These are phyloP conservation scores for Colletotrichum tanaceti DNA, from an alignment of 2,329 filamentous ascomycete species.

Conservation along the genomic window DNA sequence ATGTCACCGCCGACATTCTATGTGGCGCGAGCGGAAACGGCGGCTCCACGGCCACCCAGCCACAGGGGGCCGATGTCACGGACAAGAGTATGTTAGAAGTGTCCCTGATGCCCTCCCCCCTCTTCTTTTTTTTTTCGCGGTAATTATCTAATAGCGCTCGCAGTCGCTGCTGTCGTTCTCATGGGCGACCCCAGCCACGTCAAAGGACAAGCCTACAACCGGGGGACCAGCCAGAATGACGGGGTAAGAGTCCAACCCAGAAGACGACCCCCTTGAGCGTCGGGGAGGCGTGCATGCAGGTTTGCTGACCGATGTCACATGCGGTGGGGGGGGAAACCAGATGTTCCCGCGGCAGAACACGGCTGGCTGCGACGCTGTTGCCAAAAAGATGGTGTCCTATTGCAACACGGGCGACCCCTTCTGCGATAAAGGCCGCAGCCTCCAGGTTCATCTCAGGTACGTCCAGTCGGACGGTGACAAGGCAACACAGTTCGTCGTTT, in stretches of 20 bases:
- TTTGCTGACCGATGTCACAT: not conserved
- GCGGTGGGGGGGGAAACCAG: constrained; percentile 45
- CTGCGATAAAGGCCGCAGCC: constrained; percentile 50
- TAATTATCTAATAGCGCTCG: not conserved
- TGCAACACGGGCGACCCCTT: constrained; percentile 57
- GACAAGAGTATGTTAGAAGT: constrained; percentile 44
- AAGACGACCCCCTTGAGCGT: rapidly evolving
- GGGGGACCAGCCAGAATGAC: constrained; percentile 51
- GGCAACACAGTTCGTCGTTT: constrained; percentile 50
- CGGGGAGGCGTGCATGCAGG: not conserved
- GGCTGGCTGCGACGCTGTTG: constrained; percentile 50
- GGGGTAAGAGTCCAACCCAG: constrained; percentile 49
- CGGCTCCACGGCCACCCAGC: constrained; percentile 43
- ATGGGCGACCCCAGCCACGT: constrained; percentile 58
- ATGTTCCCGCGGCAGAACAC: constrained; percentile 51
- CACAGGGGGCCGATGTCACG: constrained; percentile 46
- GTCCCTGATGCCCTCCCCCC: not conserved
- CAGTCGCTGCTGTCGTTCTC: constrained; percentile 54
- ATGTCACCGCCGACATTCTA: constrained; percentile 52
- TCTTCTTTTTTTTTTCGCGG: not conserved
- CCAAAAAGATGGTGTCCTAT: constrained; percentile 51
- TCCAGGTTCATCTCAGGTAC: constrained; percentile 51
- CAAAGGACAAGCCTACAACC: constrained; percentile 50
- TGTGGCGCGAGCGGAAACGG: constrained; percentile 51
- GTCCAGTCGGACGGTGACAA: constrained; percentile 50